Conservation (phyloP, 2,329 filamentous ascomycete genomes). For the Clarireedia homoeocarpa region DNA sequence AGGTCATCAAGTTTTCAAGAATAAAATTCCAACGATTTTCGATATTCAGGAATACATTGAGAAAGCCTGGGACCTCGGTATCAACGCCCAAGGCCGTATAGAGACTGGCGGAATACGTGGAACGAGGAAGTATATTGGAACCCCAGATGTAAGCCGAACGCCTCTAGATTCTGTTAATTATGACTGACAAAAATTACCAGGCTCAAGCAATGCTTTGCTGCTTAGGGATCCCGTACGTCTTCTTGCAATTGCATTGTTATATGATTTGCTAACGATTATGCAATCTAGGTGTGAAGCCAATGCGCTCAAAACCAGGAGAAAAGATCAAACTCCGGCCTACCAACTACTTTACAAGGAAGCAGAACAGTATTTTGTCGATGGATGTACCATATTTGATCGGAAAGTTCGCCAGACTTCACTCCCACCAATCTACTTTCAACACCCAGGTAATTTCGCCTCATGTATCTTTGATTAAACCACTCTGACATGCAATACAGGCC, state of each 20-base stretch:
- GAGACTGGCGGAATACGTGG: slow-evolving; percentile 82
- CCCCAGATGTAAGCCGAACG: slow-evolving; percentile 60
- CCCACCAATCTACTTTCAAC: slow-evolving; percentile 86
- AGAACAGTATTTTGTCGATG: slow-evolving; percentile 66
- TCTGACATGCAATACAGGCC: slow-evolving; percentile 43
- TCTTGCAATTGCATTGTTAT: not conserved
- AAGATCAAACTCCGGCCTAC: slow-evolving; percentile 15
- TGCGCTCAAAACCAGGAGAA: slow-evolving; percentile 43
- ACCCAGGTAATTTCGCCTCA: slow-evolving; percentile 46
- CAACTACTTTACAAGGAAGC: slow-evolving; percentile 55
- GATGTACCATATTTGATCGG: slow-evolving; percentile 39
- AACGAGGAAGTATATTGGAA: slow-evolving; percentile 95
- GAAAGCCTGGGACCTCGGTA: slow-evolving; percentile 76
- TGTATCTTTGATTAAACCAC: not conserved
- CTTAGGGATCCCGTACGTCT: slow-evolving; percentile 55
- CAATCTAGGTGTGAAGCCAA: slow-evolving; percentile 51
- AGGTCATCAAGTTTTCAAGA: slow-evolving; percentile 53
- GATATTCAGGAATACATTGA: slow-evolving; percentile 83
- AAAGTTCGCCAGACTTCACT: slow-evolving; percentile 65
- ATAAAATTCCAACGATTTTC: slow-evolving; percentile 65
- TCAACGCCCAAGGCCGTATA: slow-evolving; percentile 63
- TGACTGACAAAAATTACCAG: slow-evolving; percentile 33
- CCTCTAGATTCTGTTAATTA: not conserved
- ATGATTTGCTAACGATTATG: slow-evolving; percentile 4
- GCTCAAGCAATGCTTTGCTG: slow-evolving; percentile 71